A percentile compares a stretch with the other conserved stretches of the same genome.
These are phyloP conservation scores for Binderoboletus segoi DNA, from an alignment of 1,284 basidiomycete genomes.

Conservation along the genomic window DNA sequence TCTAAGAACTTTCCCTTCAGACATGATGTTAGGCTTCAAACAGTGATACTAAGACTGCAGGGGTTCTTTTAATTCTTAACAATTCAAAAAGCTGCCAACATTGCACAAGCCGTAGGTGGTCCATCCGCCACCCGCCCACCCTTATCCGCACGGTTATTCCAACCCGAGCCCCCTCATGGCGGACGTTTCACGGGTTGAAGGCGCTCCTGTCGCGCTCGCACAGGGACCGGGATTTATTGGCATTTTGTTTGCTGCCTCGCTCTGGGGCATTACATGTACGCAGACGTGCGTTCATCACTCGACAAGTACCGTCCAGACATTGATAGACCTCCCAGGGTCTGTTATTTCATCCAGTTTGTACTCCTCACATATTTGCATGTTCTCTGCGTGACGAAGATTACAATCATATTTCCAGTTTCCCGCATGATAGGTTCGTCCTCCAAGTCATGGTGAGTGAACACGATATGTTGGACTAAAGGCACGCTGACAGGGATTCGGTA, in stretches of 20 bases:
- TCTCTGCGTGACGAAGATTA: not conserved
- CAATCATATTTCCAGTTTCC: conserved; percentile 8
- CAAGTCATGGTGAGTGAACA: conserved; percentile 16
- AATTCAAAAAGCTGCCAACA: too few species aligned
- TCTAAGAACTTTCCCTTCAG: too few species aligned
- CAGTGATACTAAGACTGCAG: too few species aligned
- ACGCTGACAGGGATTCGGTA: conserved; percentile 4
- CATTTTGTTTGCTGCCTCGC: conserved; percentile 19
- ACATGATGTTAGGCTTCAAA: too few species aligned
- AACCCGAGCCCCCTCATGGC: too few species aligned
- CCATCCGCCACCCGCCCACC: too few species aligned
- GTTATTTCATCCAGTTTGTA: conserved; percentile 26
- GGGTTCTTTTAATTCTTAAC: too few species aligned
- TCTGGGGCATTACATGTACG: conserved; percentile 26
- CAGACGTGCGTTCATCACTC: conserved; percentile 18
- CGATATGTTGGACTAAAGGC: not conserved
- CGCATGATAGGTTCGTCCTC: conserved; percentile 7
- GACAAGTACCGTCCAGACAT: not conserved
- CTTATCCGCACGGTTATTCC: too few species aligned
- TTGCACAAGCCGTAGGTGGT: too few species aligned
- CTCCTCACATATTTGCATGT: not conserved
- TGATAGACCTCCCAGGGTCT: conserved; percentile 9
- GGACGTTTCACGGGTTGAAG: not conserved
- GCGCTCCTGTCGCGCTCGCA: not conserved
- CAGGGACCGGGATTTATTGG: conserved; percentile 19